A percentile compares a stretch with the other conserved stretches of the same genome.
Conservation (phyloP, 2,329 filamentous ascomycete genomes). For the Fusarium tupiense region DNA sequence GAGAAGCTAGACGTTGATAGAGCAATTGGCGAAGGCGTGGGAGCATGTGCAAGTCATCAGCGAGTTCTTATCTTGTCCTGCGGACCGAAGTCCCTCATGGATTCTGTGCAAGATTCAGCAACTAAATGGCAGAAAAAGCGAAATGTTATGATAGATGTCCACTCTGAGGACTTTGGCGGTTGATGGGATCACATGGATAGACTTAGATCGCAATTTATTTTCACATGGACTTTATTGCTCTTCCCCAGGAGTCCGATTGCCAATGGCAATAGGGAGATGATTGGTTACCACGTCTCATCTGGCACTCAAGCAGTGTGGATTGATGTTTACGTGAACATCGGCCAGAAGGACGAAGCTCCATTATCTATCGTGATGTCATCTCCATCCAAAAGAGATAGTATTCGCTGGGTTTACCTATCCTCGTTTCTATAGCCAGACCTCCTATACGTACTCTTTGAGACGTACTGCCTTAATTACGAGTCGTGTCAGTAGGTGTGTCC, state of each 20-base stretch:
- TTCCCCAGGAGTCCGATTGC: too few relatives aligned
- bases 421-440: too few relatives aligned
- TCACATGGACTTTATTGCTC: background rate
- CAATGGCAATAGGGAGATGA: too few relatives aligned
- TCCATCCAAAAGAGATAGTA: accelerated
- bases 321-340: too few relatives aligned
- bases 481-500: too few relatives aligned
- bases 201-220: accelerated
- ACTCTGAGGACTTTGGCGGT: background rate
- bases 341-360: too few relatives aligned
- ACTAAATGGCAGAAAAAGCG: background rate
- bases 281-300: too few relatives aligned
- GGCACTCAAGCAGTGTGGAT: too few relatives aligned
- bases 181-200: background rate
- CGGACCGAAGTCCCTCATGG: background rate
- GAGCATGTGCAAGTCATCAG: background rate
- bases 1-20: background rate
- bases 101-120: background rate
- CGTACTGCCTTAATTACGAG: too few relatives aligned
- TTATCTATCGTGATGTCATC: background rate
- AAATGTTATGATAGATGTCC: background rate
- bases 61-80: background rate
- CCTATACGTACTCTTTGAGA: accelerated
- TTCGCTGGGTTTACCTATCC: too few relatives aligned
- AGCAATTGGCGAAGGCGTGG: background rate